phyloP scores from a whole-genome alignment of 805 yeast species.

The Scheffersomyces stipitis region DNA sequence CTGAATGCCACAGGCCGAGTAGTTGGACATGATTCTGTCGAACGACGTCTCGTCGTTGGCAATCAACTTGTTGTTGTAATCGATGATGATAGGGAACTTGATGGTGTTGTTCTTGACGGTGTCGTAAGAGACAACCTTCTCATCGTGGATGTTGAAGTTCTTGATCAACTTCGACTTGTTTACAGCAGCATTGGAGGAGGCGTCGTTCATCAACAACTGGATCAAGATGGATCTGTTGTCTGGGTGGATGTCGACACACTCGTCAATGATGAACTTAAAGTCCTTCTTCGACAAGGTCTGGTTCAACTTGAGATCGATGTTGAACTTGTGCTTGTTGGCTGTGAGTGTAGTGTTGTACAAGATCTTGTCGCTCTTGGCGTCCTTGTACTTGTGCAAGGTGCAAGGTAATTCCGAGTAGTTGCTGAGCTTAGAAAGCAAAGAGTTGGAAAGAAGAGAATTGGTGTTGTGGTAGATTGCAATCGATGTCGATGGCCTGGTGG shows the following conservation, averaged over 20 bases:
- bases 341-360: neutral
- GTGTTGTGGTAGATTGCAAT: slow-evolving; percentile 33
- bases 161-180: slow-evolving; percentile 3
- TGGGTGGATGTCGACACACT: slow-evolving; percentile 35
- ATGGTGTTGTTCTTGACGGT: slow-evolving; percentile 19
- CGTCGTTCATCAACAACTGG: slow-evolving; percentile 20
- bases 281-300: slow-evolving; percentile 23
- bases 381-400: slow-evolving; percentile 12
- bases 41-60: slow-evolving; percentile 51
- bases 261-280: slow-evolving; percentile 24
- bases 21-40: slow-evolving; percentile 42
- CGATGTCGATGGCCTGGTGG: slow-evolving; percentile 11
- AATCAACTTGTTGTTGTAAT: slow-evolving; percentile 58
- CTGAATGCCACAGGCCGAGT: slow-evolving; percentile 32
- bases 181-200: slow-evolving; percentile 16
- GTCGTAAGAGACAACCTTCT: slow-evolving; percentile 18
- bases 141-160: slow-evolving; percentile 13
- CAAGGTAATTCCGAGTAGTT: slow-evolving; percentile 18
- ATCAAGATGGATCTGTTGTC: slow-evolving; percentile 27
- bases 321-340: slow-evolving; percentile 14
- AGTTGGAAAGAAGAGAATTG: slow-evolving; percentile 21
- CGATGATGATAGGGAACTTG: slow-evolving; percentile 42
- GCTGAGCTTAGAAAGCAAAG: slow-evolving; percentile 22
- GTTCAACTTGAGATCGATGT: slow-evolving; percentile 15
- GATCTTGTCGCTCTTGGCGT: neutral